These are phyloP conservation scores for Suillus bovinus DNA, from an alignment of 768 basidiomycete species.

Conservation along the genomic window DNA sequence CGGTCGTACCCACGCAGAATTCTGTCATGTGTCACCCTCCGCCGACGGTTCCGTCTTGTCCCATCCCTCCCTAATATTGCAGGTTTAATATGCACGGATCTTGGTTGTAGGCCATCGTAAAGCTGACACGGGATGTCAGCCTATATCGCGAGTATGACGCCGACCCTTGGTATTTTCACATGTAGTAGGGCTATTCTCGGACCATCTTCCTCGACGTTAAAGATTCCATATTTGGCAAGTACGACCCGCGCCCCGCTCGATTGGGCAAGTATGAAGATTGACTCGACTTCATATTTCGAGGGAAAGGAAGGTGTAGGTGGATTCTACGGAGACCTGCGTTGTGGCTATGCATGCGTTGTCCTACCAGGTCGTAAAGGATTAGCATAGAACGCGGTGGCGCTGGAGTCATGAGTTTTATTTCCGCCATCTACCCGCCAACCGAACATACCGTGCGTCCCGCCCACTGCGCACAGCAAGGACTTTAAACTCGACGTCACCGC, in stretches of 20 bases:
- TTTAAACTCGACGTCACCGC: too few relatives aligned
- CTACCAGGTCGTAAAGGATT: not conserved
- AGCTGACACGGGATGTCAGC: too few relatives aligned
- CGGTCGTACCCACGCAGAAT: conserved; percentile 31
- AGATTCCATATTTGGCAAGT: conserved; percentile 27
- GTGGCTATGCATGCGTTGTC: conserved; percentile 11
- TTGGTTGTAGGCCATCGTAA: too few relatives aligned
- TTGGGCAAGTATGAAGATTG: conserved; percentile 2
- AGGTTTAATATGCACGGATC: conserved; percentile 7
- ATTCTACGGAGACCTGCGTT: conserved; percentile 7
- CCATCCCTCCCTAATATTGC: too few relatives aligned
- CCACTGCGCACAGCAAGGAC: conserved; percentile 5
- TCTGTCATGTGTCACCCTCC: conserved; percentile 24
- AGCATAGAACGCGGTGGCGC: not conserved
- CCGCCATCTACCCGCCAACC: too few relatives aligned
- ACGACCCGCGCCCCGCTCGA: conserved; percentile 17
- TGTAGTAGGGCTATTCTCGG: not conserved
- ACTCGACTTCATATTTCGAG: conserved; percentile 6
- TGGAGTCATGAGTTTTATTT: too few relatives aligned
- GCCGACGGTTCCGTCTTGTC: conserved; percentile 31
- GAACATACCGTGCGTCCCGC: not conserved
- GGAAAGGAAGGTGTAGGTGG: conserved; percentile 8
- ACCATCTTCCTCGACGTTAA: conserved; percentile 19
- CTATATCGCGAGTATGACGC: not conserved
- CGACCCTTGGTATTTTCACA: conserved; percentile 11